These are phyloP conservation scores for Nothomitra cinnamomea DNA, from an alignment of 2,329 filamentous ascomycete genomes.

Conservation along the genomic window DNA sequence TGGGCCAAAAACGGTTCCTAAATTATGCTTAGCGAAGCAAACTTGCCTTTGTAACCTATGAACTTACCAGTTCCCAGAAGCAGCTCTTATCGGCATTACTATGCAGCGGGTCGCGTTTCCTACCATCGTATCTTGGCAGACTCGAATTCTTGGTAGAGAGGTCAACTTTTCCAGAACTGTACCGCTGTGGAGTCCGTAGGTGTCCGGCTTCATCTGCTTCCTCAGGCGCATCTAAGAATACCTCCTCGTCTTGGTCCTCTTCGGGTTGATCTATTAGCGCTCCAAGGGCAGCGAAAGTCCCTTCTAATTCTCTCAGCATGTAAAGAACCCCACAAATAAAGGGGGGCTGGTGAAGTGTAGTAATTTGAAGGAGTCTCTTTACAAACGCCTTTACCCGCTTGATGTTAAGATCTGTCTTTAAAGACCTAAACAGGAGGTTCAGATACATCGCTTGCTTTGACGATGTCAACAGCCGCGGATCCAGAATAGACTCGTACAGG, in stretches of 20 bases:
- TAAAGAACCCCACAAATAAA: slow-evolving; percentile 92
- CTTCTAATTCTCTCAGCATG: slow-evolving; percentile 64
- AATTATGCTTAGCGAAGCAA: not conserved
- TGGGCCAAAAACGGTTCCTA: slow-evolving; percentile 54
- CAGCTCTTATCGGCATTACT: slow-evolving; percentile 87
- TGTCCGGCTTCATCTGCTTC: slow-evolving; percentile 24
- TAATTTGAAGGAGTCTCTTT: slow-evolving; percentile 77
- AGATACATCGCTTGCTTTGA: slow-evolving; percentile 94
- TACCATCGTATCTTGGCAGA: slow-evolving; percentile 51
- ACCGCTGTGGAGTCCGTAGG: not conserved
- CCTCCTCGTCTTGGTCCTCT: slow-evolving; percentile 53
- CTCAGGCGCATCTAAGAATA: slow-evolving; percentile 48
- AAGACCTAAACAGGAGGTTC: slow-evolving; percentile 72
- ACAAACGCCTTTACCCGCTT: slow-evolving; percentile 91
- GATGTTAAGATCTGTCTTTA: slow-evolving; percentile 81
- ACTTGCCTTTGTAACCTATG: not conserved
- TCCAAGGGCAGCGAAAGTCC: slow-evolving; percentile 62
- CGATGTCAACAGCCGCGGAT: slow-evolving; percentile 71
- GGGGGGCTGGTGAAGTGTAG: slow-evolving; percentile 76
- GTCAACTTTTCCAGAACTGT: slow-evolving; percentile 3
- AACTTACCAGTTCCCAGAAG: slow-evolving; percentile 71
- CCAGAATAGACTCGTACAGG: slow-evolving; percentile 83
- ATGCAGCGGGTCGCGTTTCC: slow-evolving; percentile 81
- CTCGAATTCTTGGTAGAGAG: slow-evolving; percentile 15
- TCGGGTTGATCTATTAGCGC: slow-evolving; percentile 69